Percentiles rank a stretch among this genome's conserved stretches.
Evolutionary conservation across 2,329 filamentous ascomycete species (phyloP).

Genomic region (Colletotrichum lentis): DNA sequence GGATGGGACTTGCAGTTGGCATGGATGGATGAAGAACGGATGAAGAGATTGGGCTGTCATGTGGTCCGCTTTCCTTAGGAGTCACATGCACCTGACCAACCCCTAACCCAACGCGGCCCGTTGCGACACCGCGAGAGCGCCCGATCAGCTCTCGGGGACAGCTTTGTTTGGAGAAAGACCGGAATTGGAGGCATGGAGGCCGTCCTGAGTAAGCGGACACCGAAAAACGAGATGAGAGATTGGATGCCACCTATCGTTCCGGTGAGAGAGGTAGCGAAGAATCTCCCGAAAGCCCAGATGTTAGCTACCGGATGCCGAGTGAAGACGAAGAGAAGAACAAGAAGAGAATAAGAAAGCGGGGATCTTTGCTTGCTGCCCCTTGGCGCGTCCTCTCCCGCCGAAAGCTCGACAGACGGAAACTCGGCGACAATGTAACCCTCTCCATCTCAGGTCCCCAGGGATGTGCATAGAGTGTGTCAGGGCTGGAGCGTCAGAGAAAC

Average conservation of each 20-base stretch:
- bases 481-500: neutral
- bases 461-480: neutral
- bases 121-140: slow-evolving; percentile 8
- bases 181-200: neutral
- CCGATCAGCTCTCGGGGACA: neutral
- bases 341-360: too few species aligned
- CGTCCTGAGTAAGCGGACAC: neutral
- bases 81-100: slow-evolving; percentile 17
- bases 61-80: slow-evolving; percentile 16
- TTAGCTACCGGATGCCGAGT: neutral
- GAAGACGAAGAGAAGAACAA: neutral
- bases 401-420: neutral
- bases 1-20: slow-evolving; percentile 4
- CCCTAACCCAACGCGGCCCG: neutral
- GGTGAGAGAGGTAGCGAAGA: neutral
- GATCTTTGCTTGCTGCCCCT: neutral
- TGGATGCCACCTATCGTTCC: neutral
- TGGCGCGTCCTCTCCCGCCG: neutral
- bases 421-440: neutral
- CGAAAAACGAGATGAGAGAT: neutral
- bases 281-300: neutral
- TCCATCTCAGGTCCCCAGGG: neutral
- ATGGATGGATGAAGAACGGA: slow-evolving; percentile 24
- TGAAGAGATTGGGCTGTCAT: slow-evolving; percentile 29
- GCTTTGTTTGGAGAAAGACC: neutral